Evolutionary conservation across 2,329 filamentous ascomycete genomes (phyloP), one percentile per base, ranked within the genome.

Genomic region (Sclerotinia nivalis): DNA sequence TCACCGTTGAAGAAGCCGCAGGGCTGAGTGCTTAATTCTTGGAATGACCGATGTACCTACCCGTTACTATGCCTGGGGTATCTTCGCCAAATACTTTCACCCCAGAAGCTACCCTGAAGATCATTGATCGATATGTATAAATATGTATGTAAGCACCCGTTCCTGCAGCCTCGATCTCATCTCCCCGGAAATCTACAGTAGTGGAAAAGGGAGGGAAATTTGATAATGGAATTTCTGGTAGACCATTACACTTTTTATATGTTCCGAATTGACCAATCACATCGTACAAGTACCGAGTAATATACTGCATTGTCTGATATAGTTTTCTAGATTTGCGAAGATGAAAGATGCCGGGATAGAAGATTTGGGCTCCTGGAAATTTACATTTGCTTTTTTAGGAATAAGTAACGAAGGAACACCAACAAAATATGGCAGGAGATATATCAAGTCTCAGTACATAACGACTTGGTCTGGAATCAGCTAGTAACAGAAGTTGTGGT

Each of bases 71-170:
- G 69, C 60, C 70, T 68, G 62, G 71, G 72, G 58, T 73, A 70
- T 73, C 70, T 73, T 71, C 72, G 72, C 72, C 64, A 28, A 65
- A 62, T 72, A 43, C 31, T 70, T 75, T 74, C 71, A 74, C 74
- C 75, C 73, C 74, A 73, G 73, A 73, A 73, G 71, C 73, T 74
- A 73, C 73, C 67, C 69, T 70, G 66, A 54, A 55, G 55, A 60
- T 65, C 60, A 67, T 71, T 72, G 66, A 69, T 65, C 58, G 54
- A 69, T 68, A 71, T 69, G 72, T 71, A 69, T 62, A 71, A 70
- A 69, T 75, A 72, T 75, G 72, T 72, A 75, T 76, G 75, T 76
- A 74, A 72, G 71, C 71, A 72, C 69, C 75, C 76, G 76, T 72
- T 74, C 70, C 74, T 77, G 76, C 75, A 72, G 73, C 69, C 73